phyloP scores from a whole-genome alignment of 2,329 filamentous ascomycete species.

The Fusarium sp. region DNA sequence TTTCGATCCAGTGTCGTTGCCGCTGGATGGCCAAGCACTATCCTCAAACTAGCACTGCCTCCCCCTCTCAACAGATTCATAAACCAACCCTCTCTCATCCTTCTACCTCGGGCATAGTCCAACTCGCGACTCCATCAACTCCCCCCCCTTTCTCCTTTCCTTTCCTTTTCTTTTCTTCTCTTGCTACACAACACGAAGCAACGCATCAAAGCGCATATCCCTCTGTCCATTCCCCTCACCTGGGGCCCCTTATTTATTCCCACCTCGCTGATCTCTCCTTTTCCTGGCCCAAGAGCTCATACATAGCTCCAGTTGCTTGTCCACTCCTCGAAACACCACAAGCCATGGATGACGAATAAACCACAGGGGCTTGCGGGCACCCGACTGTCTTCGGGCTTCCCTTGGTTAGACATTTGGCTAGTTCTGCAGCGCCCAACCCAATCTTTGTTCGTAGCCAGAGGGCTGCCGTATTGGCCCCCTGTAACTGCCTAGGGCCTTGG shows the following conservation, averaged over 20 bases:
- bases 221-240: constrained; percentile 5
- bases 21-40: constrained; percentile 2
- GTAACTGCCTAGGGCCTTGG: too few relatives aligned
- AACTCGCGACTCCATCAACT: neutral
- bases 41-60: constrained; percentile 11
- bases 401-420: constrained; percentile 10
- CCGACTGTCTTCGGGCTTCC: constrained; percentile 3
- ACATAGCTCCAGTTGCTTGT: constrained; percentile 1
- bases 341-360: constrained; percentile 4
- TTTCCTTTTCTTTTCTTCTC: neutral
- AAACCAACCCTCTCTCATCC: constrained; percentile 25
- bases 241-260: constrained; percentile 10
- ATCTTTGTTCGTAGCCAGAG: neutral
- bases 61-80: constrained; percentile 16
- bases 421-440: constrained; percentile 21
- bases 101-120: constrained; percentile 1
- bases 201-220: constrained; percentile 21
- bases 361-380: constrained; percentile 6
- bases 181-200: constrained; percentile 31
- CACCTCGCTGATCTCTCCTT: constrained; percentile 25
- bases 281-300: neutral
- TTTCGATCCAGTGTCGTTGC: neutral
- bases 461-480: neutral
- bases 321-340: constrained; percentile 25
- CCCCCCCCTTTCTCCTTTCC: neutral